These are phyloP conservation scores for Torulaspora pretoriensis DNA, from an alignment of 1,139 yeast genomes.

Conservation along the genomic window DNA sequence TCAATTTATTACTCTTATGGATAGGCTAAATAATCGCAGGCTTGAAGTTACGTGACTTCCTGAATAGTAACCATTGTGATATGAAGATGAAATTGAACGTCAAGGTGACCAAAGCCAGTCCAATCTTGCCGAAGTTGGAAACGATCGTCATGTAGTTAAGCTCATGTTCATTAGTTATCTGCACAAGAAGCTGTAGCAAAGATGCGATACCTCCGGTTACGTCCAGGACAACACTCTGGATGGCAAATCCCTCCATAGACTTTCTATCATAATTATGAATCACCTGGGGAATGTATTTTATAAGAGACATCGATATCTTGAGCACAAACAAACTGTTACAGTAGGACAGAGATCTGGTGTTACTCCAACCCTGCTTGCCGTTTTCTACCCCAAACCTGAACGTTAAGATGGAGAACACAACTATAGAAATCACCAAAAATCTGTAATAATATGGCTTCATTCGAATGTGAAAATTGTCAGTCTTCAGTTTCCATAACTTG, in stretches of 20 bases:
- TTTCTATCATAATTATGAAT: slow-evolving; percentile 48
- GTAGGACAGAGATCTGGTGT: slow-evolving; percentile 24
- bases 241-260: slow-evolving; percentile 57
- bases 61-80: slow-evolving; percentile 30
- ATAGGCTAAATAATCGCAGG: not conserved
- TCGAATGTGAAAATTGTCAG: slow-evolving; percentile 21
- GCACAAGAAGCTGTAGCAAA: slow-evolving; percentile 42
- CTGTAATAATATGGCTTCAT: slow-evolving; percentile 28
- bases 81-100: slow-evolving; percentile 30
- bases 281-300: slow-evolving; percentile 62
- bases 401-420: slow-evolving; percentile 18
- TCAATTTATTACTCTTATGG: not conserved
- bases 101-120: slow-evolving; percentile 33
- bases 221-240: slow-evolving; percentile 48
- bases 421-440: slow-evolving; percentile 25
- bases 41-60: slow-evolving; percentile 4
- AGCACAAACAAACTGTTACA: slow-evolving; percentile 35
- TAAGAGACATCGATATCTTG: slow-evolving; percentile 52
- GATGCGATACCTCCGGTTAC: slow-evolving; percentile 52
- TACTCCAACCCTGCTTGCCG: slow-evolving; percentile 24
- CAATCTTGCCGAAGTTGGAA: slow-evolving; percentile 36
- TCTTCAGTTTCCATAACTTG: slow-evolving; percentile 36
- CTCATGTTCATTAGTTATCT: slow-evolving; percentile 22
- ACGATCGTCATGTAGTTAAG: slow-evolving; percentile 24
- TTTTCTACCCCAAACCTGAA: slow-evolving; percentile 16